Conservation (phyloP, 495 filamentous ascomycete genomes). For the Podospora tetraspora region DNA sequence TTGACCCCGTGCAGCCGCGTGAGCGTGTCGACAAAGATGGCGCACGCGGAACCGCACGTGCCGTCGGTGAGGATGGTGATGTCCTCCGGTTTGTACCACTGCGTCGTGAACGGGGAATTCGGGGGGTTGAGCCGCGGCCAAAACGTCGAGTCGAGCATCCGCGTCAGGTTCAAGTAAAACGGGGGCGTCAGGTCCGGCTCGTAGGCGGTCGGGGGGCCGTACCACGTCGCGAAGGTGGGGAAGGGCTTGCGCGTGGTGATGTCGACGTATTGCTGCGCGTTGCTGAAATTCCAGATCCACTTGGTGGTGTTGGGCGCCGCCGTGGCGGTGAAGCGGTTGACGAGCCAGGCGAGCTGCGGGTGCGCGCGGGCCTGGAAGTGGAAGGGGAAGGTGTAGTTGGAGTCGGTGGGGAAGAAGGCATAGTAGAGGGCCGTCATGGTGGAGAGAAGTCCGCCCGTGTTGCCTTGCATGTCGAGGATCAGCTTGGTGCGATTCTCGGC, state of each 20-base stretch:
- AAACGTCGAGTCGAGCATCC: background rate
- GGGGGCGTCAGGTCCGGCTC: constrained; percentile 17
- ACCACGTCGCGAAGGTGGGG: constrained; percentile 2
- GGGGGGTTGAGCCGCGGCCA: background rate
- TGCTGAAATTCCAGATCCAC: background rate
- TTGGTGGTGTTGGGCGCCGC: background rate
- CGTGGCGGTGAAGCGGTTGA: background rate
- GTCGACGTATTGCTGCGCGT: background rate
- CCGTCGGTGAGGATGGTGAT: constrained; percentile 53
- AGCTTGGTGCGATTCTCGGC: constrained; percentile 24
- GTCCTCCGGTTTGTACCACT: constrained; percentile 29
- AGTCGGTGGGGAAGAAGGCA: constrained; percentile 32
- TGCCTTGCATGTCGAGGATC: constrained; percentile 50
- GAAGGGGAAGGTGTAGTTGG: constrained; percentile 10
- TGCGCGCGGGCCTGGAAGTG: constrained; percentile 20
- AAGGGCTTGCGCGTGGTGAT: background rate
- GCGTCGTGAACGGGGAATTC: background rate
- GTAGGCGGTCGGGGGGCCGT: background rate
- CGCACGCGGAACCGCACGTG: constrained; percentile 60
- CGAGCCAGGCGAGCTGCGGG: constrained; percentile 14
- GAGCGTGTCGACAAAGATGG: constrained; percentile 54
- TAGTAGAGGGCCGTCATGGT: constrained; percentile 32
- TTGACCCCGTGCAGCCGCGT: constrained; percentile 51
- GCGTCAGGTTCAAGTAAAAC: background rate
- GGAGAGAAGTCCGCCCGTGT: constrained; percentile 44